Conservation (phyloP, 169 alveolate genomes). For the Plasmodium berghei region DNA sequence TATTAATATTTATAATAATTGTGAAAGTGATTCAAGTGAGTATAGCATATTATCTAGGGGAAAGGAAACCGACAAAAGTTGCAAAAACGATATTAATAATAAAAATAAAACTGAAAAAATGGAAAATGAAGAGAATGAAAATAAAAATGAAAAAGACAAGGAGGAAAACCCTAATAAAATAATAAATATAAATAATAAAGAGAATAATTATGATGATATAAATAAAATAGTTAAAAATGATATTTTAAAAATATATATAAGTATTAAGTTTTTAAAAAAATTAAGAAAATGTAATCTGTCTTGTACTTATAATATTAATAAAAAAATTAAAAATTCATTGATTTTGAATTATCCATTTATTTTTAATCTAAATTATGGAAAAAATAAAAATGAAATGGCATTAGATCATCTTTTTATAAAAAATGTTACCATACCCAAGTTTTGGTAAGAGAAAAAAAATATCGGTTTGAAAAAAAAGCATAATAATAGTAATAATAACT, state of each 20-base stretch:
- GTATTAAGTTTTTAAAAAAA: constrained; percentile 27
- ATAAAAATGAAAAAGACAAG: constrained; percentile 6
- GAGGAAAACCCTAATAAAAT: not conserved
- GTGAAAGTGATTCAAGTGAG: constrained; percentile 42
- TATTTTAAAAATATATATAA: constrained; percentile 43
- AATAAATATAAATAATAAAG: not conserved
- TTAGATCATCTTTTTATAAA: constrained; percentile 14
- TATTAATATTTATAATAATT: constrained; percentile 24
- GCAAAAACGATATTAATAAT: not conserved
- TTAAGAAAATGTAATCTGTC: constrained; percentile 40
- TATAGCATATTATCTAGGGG: constrained; percentile 42
- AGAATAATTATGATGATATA: not conserved
- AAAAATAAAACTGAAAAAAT: constrained; percentile 2
- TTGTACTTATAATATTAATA: constrained; percentile 19
- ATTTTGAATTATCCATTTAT: constrained; percentile 52
- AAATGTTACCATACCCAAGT: constrained; percentile 32
- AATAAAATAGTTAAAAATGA: constrained; percentile 35
- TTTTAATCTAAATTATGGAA: constrained; percentile 37
- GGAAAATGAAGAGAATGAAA: not conserved
- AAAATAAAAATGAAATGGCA: constrained; percentile 10
- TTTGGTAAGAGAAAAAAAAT: constrained; percentile 14
- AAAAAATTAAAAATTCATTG: constrained; percentile 54
- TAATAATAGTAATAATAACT: no score
- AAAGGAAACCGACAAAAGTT: not conserved
- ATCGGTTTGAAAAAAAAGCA: not conserved